Base-by-base conservation (phyloP, 164 flowering plant genomes). In the Chloranthus sessilifolius region DNA sequence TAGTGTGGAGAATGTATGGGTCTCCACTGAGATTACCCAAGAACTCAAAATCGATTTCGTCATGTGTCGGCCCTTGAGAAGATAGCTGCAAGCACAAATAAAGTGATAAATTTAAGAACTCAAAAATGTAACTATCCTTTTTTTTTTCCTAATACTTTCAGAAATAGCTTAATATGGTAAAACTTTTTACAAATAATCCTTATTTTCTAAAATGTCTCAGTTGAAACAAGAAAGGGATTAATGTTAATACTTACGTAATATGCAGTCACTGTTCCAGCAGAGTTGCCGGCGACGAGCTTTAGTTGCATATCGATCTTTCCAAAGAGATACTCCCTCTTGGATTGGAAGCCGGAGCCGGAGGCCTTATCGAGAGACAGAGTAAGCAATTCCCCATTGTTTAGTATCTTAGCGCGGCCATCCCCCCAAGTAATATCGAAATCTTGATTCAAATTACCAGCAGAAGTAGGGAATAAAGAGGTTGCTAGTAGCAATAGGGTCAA, bases 341-440 rank as follows among this genome's bases (percentile, higher is more conserved):
- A 59, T 31, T 50, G 22, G 26, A 52, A 59, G 9, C 58, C 58
- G 11, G 63, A 59, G 2, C 56, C 63, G 15, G 58, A 50, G 41
- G 62, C 0, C 47, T 41, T n/a, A 59, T n/a, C 5, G 55, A 20
- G 37, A 59, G 56, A 58, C 15, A 70, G n/a, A n/a, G n/a, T n/a
- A n/a, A n/a, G n/a, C n/a, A n/a, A n/a, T n/a, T n/a, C n/a, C n/a
- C n/a, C n/a, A 4, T 60, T 54, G n/a, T 66, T 30, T n/a, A 54
- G 29, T 6, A 70, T 54, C 20, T 50, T 47, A 8, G 62, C 62
- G 1, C 56, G 60, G 1, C 24, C 33, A 21, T 31, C 66, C 4
- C 71, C 71, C 56, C 59, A 70, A 5, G 50, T 59, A 7, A 62
- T 27, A 22, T 56, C 55, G 20, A 64, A 23, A 22, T 61, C 67